A percentile compares a stretch with the other conserved stretches of the same genome.
phyloP scores from a whole-genome alignment of 2,329 filamentous ascomycete species.

The Simplicillium aogashimaense region DNA sequence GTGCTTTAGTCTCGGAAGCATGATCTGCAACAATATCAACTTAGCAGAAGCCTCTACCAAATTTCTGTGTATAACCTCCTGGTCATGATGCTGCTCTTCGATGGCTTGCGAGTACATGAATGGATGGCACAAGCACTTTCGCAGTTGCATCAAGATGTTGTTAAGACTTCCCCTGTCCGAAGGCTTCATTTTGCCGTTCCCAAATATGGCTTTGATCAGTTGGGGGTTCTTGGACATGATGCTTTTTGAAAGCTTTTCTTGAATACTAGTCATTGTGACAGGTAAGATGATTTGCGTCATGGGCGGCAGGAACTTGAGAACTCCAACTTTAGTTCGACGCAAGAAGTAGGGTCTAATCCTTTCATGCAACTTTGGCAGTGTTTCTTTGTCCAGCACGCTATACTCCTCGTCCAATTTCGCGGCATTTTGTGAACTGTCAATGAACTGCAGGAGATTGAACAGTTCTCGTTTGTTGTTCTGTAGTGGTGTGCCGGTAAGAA shows the following conservation, averaged over 20 bases:
- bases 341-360: conserved; percentile 67
- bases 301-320: conserved; percentile 82
- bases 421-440: conserved; percentile 64
- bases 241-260: conserved; percentile 89
- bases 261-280: conserved; percentile 87
- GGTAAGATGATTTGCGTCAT: conserved; percentile 94
- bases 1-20: conserved; percentile 79
- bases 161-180: conserved; percentile 72
- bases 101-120: conserved; percentile 89
- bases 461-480: conserved; percentile 94
- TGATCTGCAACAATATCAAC: conserved; percentile 69
- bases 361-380: conserved; percentile 69
- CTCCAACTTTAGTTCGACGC: conserved; percentile 76
- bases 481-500: conserved; percentile 84
- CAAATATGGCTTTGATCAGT: conserved; percentile 79
- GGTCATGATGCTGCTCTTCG: conserved; percentile 64
- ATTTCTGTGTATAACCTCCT: conserved; percentile 60
- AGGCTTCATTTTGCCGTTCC: conserved; percentile 53
- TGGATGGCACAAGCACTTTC: conserved; percentile 91
- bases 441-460: conserved; percentile 93
- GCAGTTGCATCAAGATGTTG: conserved; percentile 91
- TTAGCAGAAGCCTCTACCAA: conserved; percentile 89
- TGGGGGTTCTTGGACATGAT: conserved; percentile 87
- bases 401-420: conserved; percentile 66
- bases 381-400: conserved; percentile 69